Conservation (phyloP, 2,329 filamentous ascomycete species). For the Endocalyx cinctus region DNA sequence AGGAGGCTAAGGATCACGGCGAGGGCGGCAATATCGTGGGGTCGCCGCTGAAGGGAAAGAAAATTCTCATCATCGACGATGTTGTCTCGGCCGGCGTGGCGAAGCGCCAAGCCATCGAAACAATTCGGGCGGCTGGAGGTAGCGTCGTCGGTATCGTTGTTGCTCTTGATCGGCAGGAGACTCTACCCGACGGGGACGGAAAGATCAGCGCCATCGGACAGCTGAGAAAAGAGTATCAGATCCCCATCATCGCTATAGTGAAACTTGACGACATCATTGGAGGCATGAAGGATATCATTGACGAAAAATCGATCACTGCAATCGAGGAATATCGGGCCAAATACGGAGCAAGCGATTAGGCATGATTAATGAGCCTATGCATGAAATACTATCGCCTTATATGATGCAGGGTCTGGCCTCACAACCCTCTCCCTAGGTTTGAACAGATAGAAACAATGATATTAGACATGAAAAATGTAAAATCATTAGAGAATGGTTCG, state of each 20-base stretch:
- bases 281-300: conserved; percentile 58
- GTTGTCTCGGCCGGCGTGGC: conserved; percentile 95
- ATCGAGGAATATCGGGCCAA: conserved; percentile 70
- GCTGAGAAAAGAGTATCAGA: conserved; percentile 74
- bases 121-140: conserved; percentile 82
- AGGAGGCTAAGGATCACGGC: conserved; percentile 93
- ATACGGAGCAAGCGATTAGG: conserved; percentile 60
- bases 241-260: conserved; percentile 79
- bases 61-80: conserved; percentile 88
- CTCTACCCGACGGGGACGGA: conserved; percentile 58
- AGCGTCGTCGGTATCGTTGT: conserved; percentile 83
- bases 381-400: too few species aligned
- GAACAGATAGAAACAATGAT: too few species aligned
- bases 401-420: too few species aligned
- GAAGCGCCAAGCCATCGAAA: conserved; percentile 84
- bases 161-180: conserved; percentile 82
- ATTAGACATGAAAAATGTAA: too few species aligned
- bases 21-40: conserved; percentile 94
- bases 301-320: conserved; percentile 57
- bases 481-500: too few species aligned
- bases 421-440: too few species aligned
- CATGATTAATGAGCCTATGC: too few species aligned
- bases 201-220: conserved; percentile 82
- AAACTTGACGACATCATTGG: conserved; percentile 79
- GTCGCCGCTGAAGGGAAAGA: conserved; percentile 76